A percentile compares a stretch with the other conserved stretches of the same genome.
These are phyloP conservation scores for Eimeria maxima DNA, from an alignment of 169 alveolate species.

Conservation along the genomic window DNA sequence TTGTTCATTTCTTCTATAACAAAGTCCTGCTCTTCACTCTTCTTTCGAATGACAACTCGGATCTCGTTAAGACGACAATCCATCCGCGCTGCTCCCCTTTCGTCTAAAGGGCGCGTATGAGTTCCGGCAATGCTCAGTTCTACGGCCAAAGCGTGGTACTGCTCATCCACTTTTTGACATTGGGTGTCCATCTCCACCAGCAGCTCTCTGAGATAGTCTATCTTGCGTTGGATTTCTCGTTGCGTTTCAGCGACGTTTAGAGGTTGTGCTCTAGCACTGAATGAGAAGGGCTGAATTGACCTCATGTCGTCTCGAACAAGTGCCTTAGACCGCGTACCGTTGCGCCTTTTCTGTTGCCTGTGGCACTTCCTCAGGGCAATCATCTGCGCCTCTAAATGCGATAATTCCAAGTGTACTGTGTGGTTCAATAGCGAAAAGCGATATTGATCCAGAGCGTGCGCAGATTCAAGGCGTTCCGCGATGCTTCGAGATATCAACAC, in stretches of 20 bases:
- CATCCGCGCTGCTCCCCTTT: conserved; percentile 19
- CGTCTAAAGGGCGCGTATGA: conserved; percentile 9
- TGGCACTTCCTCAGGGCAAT: background rate
- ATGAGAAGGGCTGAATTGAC: background rate
- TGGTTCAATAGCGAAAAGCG: background rate
- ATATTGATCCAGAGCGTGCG: background rate
- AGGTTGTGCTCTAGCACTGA: background rate
- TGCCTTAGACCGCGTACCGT: background rate
- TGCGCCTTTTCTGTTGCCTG: background rate
- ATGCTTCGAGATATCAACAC: background rate
- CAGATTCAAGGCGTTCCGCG: background rate
- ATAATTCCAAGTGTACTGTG: background rate
- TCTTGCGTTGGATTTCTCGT: background rate
- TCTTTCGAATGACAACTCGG: background rate
- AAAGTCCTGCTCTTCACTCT: conserved; percentile 1
- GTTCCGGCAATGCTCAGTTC: conserved; percentile 1
- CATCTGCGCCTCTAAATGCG: background rate
- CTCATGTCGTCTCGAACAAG: background rate
- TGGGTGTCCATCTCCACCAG: conserved; percentile 13
- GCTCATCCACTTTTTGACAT: background rate
- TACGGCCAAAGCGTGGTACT: conserved; percentile 21
- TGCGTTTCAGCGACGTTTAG: background rate
- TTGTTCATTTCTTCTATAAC: background rate
- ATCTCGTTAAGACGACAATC: conserved; percentile 9
- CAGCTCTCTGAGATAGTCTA: background rate